Base-by-base conservation (phyloP, 2,329 filamentous ascomycete genomes). In the Zopfia rhizophila region DNA sequence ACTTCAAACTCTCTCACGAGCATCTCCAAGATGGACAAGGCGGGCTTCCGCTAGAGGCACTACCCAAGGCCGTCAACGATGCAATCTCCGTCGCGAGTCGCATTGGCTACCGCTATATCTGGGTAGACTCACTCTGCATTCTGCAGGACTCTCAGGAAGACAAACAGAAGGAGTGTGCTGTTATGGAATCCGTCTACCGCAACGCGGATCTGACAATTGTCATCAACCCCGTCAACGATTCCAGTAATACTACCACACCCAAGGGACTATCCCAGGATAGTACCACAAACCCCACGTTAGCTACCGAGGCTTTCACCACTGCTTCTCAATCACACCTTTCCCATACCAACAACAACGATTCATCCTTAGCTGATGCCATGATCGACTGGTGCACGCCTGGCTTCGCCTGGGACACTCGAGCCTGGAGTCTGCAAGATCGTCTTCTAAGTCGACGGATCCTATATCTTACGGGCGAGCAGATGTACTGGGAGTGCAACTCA, bases 401-500 rank as follows among this genome's bases (percentile, higher is more conserved):
- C 33, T 67, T 68, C 22, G 60, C 53, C 11, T 68, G 64, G 66
- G 61, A 70, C 57, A 72, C 67, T 44, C 56, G 69, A 13, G 61
- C 64, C 12, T 72, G 69, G 69, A 55, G 51, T 7, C 58, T 70
- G 2, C 69, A 72, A 53, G 69, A 71, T 37, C 63, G 67, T 7
- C 59, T 72, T 1, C 68, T 72, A 12, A 68, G 66, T 17, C 61
- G 55, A 11, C 60, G 69, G 11, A 56, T 69, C 44, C 55, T 72
- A 12, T 62, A 68, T 22, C 48, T 69, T 8, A 60, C 65, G 24
- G 54, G 55, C 31, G 58, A 61, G 40, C 68, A 72, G 37, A 52
- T 70, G 48, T 68, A 71, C 53, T 72, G 69, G 69, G 66, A 72
- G 32, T 72, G 69, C 45, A 66, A 66, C 48, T 50, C 56, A 7